Evolutionary conservation across 768 basidiomycete genomes (phyloP).

Genomic region (Paxillus ammoniavirescens): DNA sequence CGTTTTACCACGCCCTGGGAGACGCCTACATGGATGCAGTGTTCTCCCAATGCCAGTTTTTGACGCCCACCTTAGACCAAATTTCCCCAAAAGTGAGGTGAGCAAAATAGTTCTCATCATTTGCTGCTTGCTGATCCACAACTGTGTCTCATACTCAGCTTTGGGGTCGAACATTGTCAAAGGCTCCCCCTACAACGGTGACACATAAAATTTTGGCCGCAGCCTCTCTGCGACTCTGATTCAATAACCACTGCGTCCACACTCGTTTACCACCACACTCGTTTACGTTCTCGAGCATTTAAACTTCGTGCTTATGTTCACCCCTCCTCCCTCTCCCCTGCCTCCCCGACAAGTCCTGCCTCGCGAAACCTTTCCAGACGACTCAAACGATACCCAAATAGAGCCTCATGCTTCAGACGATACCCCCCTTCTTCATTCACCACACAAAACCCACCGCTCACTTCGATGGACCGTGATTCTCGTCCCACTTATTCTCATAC

Average conservation of each 20-base stretch:
- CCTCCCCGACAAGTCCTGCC: conserved; percentile 19
- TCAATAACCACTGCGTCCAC: conserved; percentile 16
- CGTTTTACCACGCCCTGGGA: conserved; percentile 18
- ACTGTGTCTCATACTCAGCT: not conserved
- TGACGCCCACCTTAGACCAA: not conserved
- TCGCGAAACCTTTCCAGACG: not conserved
- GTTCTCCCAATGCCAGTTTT: not conserved
- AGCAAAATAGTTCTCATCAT: not conserved
- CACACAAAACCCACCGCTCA: conserved; percentile 39
- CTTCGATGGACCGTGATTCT: conserved; percentile 50
- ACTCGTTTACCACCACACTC: conserved; percentile 31
- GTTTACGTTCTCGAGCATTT: conserved; percentile 13
- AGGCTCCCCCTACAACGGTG: not conserved
- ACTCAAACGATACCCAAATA: conserved; percentile 5
- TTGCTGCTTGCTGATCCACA: conserved; percentile 7
- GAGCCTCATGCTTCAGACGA: not conserved
- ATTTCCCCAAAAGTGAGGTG: conserved; percentile 10
- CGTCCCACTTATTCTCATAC: conserved; percentile 53
- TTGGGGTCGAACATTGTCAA: conserved; percentile 4
- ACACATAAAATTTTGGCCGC: not conserved
- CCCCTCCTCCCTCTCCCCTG: conserved; percentile 42
- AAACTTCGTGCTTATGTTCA: conserved; percentile 33
- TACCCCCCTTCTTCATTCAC: conserved; percentile 11
- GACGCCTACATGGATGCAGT: not conserved
- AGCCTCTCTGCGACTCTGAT: conserved; percentile 11